Evolutionary conservation across 2,329 filamentous ascomycete genomes (phyloP).

Genomic region (Lachnellula suecica): DNA sequence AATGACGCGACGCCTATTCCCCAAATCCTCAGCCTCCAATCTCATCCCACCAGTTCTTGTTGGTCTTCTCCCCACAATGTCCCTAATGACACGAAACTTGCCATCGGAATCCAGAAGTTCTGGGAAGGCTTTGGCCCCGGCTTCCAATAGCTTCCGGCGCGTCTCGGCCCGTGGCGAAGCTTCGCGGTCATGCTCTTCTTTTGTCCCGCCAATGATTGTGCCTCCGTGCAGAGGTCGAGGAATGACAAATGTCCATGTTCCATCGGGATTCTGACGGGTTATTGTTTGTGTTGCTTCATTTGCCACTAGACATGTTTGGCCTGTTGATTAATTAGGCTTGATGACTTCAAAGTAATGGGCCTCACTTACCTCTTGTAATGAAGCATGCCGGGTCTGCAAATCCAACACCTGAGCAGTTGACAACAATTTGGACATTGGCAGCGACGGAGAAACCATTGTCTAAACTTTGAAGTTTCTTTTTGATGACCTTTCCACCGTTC

Average conservation of each 20-base stretch:
- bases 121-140: slow-evolving; percentile 40
- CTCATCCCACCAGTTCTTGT: slow-evolving; percentile 40
- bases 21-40: slow-evolving; percentile 9
- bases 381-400: slow-evolving; percentile 41
- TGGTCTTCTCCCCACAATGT: slow-evolving; percentile 45
- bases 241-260: slow-evolving; percentile 62
- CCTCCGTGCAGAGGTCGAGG: slow-evolving; percentile 61
- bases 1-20: too few species aligned
- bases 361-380: slow-evolving; percentile 36
- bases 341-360: neutral
- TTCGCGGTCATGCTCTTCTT: slow-evolving; percentile 58
- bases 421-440: slow-evolving; percentile 35
- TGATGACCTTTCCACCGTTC: slow-evolving; percentile 35
- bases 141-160: slow-evolving; percentile 45
- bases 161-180: slow-evolving; percentile 46
- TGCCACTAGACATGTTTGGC: slow-evolving; percentile 46
- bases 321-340: slow-evolving; percentile 20
- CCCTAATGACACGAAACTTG: slow-evolving; percentile 42
- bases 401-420: slow-evolving; percentile 45
- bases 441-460: slow-evolving; percentile 39
- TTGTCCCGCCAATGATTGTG: slow-evolving; percentile 66
- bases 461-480: slow-evolving; percentile 23
- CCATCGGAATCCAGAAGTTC: slow-evolving; percentile 35
- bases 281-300: slow-evolving; percentile 45
- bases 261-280: slow-evolving; percentile 62